Percentiles rank a stretch among this genome's conserved stretches.
Evolutionary conservation across 257 asterid species (phyloP).

Genomic region (Forsythia suspensa): DNA sequence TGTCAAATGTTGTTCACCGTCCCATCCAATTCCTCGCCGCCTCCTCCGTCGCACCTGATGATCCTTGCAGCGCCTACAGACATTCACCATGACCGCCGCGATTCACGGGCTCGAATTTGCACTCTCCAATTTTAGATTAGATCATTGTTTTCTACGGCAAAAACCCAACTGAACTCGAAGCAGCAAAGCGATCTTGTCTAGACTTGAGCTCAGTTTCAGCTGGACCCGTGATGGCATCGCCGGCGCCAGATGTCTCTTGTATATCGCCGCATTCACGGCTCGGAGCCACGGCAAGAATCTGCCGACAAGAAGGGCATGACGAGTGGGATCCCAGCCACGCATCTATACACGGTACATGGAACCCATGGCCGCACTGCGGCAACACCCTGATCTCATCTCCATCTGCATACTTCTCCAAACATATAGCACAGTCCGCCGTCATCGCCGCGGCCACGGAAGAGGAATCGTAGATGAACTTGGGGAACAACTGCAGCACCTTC

Average conservation of each 20-base stretch:
- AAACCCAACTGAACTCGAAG: conserved; percentile 14
- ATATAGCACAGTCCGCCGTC: conserved; percentile 47
- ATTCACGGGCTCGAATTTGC: neutral
- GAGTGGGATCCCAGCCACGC: conserved; percentile 67
- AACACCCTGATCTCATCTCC: conserved; percentile 58
- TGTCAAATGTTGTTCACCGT: neutral
- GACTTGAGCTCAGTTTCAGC: neutral
- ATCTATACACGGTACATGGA: conserved; percentile 53
- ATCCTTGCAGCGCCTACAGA: neutral
- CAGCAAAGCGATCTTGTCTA: neutral
- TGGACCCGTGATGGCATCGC: neutral
- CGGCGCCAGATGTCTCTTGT: conserved; percentile 16
- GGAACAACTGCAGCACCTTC: conserved; percentile 45
- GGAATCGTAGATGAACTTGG: conserved; percentile 45
- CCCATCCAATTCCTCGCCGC: too few species aligned
- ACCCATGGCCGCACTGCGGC: conserved; percentile 64
- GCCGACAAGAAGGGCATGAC: conserved; percentile 65
- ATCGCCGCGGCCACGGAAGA: conserved; percentile 21
- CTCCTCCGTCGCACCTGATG: too few species aligned
- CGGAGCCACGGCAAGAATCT: conserved; percentile 30
- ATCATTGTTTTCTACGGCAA: neutral
- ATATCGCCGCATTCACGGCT: conserved; percentile 48
- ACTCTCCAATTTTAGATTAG: neutral
- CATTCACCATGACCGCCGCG: neutral
- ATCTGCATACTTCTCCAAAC: conserved; percentile 44